A percentile compares a stretch with the other conserved stretches of the same genome.
Conservation (phyloP, 2,329 filamentous ascomycete genomes). For the Fusarium coffeatum region DNA sequence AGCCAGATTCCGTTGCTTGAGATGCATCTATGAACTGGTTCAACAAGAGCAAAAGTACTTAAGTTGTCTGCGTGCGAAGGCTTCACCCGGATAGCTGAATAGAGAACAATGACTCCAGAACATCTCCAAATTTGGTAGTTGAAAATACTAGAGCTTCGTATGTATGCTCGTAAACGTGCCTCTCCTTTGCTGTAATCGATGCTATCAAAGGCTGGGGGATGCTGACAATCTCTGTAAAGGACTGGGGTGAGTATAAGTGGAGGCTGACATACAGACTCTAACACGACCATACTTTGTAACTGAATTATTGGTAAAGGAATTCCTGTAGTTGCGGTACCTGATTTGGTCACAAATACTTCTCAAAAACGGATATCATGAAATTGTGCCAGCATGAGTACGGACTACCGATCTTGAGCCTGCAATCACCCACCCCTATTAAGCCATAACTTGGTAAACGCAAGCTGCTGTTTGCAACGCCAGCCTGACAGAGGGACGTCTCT, state of each 20-base stretch:
- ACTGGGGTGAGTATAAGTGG: slow-evolving; percentile 10
- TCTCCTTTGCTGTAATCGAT: not conserved
- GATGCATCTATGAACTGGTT: slow-evolving; percentile 5
- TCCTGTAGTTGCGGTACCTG: not conserved
- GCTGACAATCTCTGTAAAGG: slow-evolving; percentile 5
- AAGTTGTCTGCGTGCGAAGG: slow-evolving; percentile 1
- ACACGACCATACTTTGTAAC: not conserved
- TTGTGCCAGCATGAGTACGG: not conserved
- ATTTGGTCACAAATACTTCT: not conserved
- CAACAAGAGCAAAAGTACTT: slow-evolving; percentile 4
- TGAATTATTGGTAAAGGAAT: not conserved
- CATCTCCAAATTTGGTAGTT: not conserved
- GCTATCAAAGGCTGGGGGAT: not conserved
- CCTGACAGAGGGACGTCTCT: not conserved
- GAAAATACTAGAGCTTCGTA: not conserved
- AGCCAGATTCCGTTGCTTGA: slow-evolving; percentile 2
- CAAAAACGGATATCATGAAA: not conserved
- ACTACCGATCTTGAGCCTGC: not conserved
- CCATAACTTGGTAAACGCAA: not conserved
- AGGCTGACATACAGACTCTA: slow-evolving; percentile 6
- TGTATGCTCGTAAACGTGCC: not conserved
- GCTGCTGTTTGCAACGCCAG: not conserved
- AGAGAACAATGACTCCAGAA: not conserved
- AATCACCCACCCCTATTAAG: not conserved
- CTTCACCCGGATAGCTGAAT: not conserved